Conservation (phyloP, 2,329 filamentous ascomycete species). For the Exophiala oligosperma region DNA sequence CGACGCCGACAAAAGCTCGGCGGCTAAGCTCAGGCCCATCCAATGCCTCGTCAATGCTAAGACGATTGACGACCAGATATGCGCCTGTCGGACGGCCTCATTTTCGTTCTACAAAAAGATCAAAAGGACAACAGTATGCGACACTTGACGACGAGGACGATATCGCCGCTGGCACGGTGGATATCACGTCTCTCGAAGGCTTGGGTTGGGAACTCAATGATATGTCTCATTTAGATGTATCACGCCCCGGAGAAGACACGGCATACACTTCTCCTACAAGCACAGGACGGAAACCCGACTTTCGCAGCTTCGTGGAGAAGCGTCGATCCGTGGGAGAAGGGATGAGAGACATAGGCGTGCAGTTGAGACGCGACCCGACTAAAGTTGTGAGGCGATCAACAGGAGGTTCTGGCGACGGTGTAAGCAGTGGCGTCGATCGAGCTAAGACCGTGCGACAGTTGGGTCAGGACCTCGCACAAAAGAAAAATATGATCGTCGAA, state of each 20-base stretch:
- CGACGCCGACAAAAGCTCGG: slow-evolving; percentile 12
- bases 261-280: slow-evolving; percentile 13
- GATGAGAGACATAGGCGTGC: slow-evolving; percentile 28
- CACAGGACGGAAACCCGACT: slow-evolving; percentile 16
- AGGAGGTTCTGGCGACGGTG: not conserved
- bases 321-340: slow-evolving; percentile 26
- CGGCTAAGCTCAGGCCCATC: slow-evolving; percentile 9
- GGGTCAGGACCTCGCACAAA: slow-evolving; percentile 44
- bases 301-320: slow-evolving; percentile 24
- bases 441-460: slow-evolving; percentile 34
- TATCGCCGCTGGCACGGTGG: slow-evolving; percentile 16
- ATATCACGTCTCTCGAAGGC: slow-evolving; percentile 29
- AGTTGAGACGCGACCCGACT: slow-evolving; percentile 26
- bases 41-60: slow-evolving; percentile 23
- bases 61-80: slow-evolving; percentile 24
- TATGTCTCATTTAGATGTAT: slow-evolving; percentile 6
- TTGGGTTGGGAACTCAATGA: slow-evolving; percentile 29
- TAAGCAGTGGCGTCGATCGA: slow-evolving; percentile 18
- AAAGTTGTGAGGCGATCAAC: slow-evolving; percentile 13
- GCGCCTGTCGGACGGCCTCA: slow-evolving; percentile 15
- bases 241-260: slow-evolving; percentile 15
- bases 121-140: slow-evolving; percentile 24
- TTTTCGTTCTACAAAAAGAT: slow-evolving; percentile 20
- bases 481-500: slow-evolving; percentile 45
- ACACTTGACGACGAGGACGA: slow-evolving; percentile 23